Conservation (phyloP, 306 rosid species). For the Prunus kanzakura region DNA sequence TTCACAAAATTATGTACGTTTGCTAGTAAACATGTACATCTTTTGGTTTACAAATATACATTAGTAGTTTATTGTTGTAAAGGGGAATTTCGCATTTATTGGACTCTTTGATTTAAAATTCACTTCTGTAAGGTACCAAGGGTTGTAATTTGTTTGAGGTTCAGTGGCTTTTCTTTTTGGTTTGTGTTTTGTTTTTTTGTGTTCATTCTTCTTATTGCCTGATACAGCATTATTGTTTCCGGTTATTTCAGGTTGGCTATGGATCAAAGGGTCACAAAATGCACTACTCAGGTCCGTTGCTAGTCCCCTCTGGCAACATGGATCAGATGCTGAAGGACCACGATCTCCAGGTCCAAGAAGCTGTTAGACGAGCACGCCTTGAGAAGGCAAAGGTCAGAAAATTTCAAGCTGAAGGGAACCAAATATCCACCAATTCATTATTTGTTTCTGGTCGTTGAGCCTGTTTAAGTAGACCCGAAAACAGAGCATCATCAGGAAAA, state of each 20-base stretch:
- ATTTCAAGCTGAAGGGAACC: conserved; percentile 78
- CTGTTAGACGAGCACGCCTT: conserved; percentile 76
- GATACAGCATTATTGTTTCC: background rate
- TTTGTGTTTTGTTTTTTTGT: background rate
- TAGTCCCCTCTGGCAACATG: conserved; percentile 90
- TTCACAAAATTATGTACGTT: background rate
- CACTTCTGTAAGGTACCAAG: background rate
- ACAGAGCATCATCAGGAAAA: conserved; percentile 32
- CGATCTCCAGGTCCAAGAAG: conserved; percentile 96
- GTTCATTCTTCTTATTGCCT: background rate
- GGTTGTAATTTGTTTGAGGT: background rate
- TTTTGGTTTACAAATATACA: too few species aligned
- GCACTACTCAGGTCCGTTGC: conserved; percentile 93
- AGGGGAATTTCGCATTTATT: background rate
- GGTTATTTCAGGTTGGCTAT: conserved; percentile 60
- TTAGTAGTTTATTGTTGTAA: background rate
- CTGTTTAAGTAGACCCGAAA: conserved; percentile 26
- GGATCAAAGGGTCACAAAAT: conserved; percentile 94
- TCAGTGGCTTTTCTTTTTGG: background rate
- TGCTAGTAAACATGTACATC: background rate
- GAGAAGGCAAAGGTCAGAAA: conserved; percentile 87
- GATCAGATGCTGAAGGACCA: conserved; percentile 99
- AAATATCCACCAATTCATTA: conserved; percentile 68
- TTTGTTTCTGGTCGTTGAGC: conserved; percentile 87
- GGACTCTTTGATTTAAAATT: background rate